Conservation (phyloP, 2,329 filamentous ascomycete species). For the Trichoderma hamatum region DNA sequence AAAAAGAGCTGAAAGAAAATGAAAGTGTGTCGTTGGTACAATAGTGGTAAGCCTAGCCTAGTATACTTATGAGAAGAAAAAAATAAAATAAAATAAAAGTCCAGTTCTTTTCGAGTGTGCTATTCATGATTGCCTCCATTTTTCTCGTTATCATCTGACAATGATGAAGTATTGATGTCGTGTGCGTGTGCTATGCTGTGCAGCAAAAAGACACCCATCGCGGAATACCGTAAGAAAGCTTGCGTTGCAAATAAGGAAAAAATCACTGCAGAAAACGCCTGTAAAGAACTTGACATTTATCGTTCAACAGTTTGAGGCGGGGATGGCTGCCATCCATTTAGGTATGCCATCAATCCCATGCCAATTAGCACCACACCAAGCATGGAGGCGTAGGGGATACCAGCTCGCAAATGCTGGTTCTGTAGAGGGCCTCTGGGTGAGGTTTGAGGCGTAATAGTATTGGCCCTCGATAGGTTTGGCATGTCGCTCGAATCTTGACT, state of each 20-base stretch:
- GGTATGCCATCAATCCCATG: conserved; percentile 82
- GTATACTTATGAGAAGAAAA: conserved; percentile 37
- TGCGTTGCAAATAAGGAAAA: neutral
- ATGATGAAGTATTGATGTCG: conserved; percentile 29
- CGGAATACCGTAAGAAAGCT: conserved; percentile 14
- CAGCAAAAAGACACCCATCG: conserved; percentile 29
- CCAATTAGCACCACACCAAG: conserved; percentile 79
- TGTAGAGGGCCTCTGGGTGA: conserved; percentile 46
- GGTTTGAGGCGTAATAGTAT: conserved; percentile 52
- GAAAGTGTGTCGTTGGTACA: conserved; percentile 24
- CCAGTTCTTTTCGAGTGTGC: conserved; percentile 35
- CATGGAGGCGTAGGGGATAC: conserved; percentile 78
- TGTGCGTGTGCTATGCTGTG: conserved; percentile 34
- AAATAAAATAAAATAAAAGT: conserved; percentile 29
- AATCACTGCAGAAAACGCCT: conserved; percentile 3
- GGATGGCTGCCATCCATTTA: conserved; percentile 74
- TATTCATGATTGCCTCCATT: conserved; percentile 38
- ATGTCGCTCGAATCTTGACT: conserved; percentile 44
- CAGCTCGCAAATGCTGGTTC: conserved; percentile 52
- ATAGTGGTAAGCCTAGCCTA: conserved; percentile 27
- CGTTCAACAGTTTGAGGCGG: conserved; percentile 39
- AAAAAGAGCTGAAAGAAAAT: conserved; percentile 13
- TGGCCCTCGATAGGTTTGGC: conserved; percentile 52
- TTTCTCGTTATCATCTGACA: conserved; percentile 37
- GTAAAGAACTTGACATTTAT: conserved; percentile 31